Evolutionary conservation across 352 stramenopile species (phyloP).

Genomic region (Phytophthora agathidicida): DNA sequence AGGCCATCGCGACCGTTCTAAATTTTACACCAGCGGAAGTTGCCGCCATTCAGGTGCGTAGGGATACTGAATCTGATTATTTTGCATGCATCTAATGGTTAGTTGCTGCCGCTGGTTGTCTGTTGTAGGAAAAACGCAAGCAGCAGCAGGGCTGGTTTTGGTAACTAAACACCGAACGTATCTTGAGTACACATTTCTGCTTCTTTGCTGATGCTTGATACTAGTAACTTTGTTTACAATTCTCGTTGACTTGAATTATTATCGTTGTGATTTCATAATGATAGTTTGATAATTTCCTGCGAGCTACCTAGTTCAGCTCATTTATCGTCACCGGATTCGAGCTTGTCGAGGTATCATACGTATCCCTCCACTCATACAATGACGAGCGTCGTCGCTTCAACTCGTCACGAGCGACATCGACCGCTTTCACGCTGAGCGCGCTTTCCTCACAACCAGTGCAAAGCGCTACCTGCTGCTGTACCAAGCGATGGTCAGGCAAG

Average conservation of each 20-base stretch:
- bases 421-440: constrained; percentile 27
- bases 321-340: constrained; percentile 24
- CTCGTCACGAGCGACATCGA: constrained; percentile 35
- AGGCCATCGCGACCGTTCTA: constrained; percentile 86
- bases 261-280: constrained; percentile 2
- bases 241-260: constrained; percentile 15
- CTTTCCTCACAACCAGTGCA: constrained; percentile 26
- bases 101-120: background rate
- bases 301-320: constrained; percentile 29
- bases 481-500: constrained; percentile 32
- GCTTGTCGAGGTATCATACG: constrained; percentile 33
- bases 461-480: constrained; percentile 35
- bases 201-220: no score
- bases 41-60: constrained; percentile 54
- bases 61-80: background rate
- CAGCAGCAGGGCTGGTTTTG: constrained; percentile 74
- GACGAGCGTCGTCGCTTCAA: constrained; percentile 21
- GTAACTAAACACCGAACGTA: constrained; percentile 36
- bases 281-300: constrained; percentile 9
- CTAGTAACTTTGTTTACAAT: background rate
- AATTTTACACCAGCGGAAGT: constrained; percentile 82
- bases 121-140: constrained; percentile 55
- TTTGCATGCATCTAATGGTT: background rate
- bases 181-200: constrained; percentile 10
- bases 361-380: constrained; percentile 39